Percentiles rank a stretch among this genome's conserved stretches.
Evolutionary conservation across 73 alveolate species (phyloP).

Genomic region (Urostyla sp.): DNA sequence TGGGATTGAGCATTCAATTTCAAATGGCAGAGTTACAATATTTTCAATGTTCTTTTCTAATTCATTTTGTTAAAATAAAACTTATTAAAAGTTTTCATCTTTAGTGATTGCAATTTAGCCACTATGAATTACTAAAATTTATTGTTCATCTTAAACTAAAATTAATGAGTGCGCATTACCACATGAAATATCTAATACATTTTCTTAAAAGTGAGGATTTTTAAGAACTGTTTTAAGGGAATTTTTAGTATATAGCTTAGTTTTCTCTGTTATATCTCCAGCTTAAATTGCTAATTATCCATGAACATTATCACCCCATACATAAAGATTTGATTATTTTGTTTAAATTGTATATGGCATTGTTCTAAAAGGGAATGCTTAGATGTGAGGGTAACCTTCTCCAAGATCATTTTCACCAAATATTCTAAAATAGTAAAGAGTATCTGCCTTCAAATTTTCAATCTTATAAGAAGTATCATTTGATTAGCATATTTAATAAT

Average conservation of each 20-base stretch:
- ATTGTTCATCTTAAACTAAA: background rate
- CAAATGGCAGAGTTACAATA: slow-evolving; percentile 39
- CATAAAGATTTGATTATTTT: background rate
- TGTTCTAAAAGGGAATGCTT: background rate
- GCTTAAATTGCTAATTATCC: slow-evolving; percentile 39
- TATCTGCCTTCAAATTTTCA: background rate
- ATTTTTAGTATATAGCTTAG: background rate
- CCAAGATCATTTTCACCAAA: slow-evolving; percentile 47
- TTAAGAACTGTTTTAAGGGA: slow-evolving; percentile 5
- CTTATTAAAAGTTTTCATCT: background rate
- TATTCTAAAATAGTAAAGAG: slow-evolving; percentile 24
- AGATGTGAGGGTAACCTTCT: slow-evolving; percentile 20
- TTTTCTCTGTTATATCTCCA: slow-evolving; percentile 11
- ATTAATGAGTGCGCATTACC: slow-evolving; percentile 11
- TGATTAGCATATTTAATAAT: background rate
- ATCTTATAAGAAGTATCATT: background rate
- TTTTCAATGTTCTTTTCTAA: background rate
- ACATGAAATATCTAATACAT: background rate
- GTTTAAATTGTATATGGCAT: background rate
- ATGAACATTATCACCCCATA: slow-evolving; percentile 36
- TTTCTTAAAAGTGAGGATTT: slow-evolving; percentile 9
- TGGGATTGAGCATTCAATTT: background rate
- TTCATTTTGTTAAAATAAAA: background rate
- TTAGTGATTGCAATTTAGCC: background rate
- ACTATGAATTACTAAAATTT: background rate